These are phyloP conservation scores for Puccinellia tenuiflora DNA, from an alignment of 176 grass and related monocot genomes.

Conservation along the genomic window DNA sequence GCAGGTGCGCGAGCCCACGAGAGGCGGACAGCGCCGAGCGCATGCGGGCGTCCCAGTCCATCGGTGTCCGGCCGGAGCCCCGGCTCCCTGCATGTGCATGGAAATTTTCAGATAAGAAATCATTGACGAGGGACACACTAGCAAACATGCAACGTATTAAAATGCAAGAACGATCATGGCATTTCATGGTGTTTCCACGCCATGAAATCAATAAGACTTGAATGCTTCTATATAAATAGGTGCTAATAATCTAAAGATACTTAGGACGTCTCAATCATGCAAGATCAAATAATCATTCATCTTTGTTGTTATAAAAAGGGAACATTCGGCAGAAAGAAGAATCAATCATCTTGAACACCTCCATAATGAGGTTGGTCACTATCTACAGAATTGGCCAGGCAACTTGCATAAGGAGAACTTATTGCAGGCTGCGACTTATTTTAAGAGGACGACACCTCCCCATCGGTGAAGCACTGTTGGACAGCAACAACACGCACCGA, in stretches of 20 bases:
- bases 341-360: not conserved
- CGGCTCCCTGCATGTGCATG: slow-evolving; percentile 57
- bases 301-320: not conserved
- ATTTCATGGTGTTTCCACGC: not conserved
- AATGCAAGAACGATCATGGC: not conserved
- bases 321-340: not conserved
- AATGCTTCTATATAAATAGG: not conserved
- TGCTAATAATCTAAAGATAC: not conserved
- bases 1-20: slow-evolving; percentile 71
- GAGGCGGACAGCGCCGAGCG: slow-evolving; percentile 63
- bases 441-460: slow-evolving; percentile 7
- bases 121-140: not conserved
- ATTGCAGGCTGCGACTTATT: not conserved
- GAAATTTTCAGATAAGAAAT: slow-evolving; percentile 17
- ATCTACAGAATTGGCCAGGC: not conserved
- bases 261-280: not conserved
- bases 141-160: not conserved
- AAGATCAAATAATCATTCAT: not conserved
- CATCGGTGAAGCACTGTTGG: slow-evolving; percentile 18
- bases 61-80: slow-evolving; percentile 64
- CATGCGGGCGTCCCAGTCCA: slow-evolving; percentile 93
- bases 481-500: not conserved
- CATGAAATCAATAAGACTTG: not conserved
- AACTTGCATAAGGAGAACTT: not conserved
- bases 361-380: slow-evolving; percentile 4